Evolutionary conservation across 257 asterid genomes (phyloP).

Genomic region (Solanum chiquidenum): DNA sequence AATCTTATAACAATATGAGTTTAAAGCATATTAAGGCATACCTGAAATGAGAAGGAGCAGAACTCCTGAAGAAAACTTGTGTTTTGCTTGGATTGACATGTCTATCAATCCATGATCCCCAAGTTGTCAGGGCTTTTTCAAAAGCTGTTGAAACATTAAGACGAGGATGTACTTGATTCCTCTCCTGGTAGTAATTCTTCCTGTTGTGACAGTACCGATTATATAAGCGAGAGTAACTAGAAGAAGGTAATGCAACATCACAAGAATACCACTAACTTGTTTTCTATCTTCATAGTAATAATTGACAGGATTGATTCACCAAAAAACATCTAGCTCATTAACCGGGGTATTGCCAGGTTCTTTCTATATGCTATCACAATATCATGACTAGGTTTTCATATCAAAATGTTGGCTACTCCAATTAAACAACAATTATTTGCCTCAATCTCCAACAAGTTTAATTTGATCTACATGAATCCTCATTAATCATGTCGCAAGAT

Average conservation of each 20-base stretch:
- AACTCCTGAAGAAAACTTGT: conserved; percentile 73
- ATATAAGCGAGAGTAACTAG: neutral
- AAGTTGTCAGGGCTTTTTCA: conserved; percentile 50
- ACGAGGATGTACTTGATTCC: conserved; percentile 54
- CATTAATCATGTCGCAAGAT: neutral
- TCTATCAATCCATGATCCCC: conserved; percentile 85
- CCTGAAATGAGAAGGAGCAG: conserved; percentile 98
- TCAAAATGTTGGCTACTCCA: neutral
- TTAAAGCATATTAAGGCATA: conserved; percentile 1
- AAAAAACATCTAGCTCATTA: neutral
- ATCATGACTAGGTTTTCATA: neutral
- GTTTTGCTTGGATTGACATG: conserved; percentile 57
- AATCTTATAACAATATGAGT: neutral
- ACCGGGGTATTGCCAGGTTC: neutral
- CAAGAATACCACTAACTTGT: neutral
- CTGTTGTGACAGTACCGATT: conserved; percentile 19
- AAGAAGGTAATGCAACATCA: neutral
- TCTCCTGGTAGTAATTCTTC: conserved; percentile 79
- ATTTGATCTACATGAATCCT: neutral
- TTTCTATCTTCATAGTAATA: neutral
- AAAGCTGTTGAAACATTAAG: conserved; percentile 68
- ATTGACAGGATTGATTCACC: neutral
- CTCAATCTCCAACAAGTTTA: neutral
- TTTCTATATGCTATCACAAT: neutral
- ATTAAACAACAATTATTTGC: neutral